Percentiles rank a stretch among this genome's conserved stretches.
Evolutionary conservation across 2,329 filamentous ascomycete genomes (phyloP).

Genomic region (Alternaria consortialis): DNA sequence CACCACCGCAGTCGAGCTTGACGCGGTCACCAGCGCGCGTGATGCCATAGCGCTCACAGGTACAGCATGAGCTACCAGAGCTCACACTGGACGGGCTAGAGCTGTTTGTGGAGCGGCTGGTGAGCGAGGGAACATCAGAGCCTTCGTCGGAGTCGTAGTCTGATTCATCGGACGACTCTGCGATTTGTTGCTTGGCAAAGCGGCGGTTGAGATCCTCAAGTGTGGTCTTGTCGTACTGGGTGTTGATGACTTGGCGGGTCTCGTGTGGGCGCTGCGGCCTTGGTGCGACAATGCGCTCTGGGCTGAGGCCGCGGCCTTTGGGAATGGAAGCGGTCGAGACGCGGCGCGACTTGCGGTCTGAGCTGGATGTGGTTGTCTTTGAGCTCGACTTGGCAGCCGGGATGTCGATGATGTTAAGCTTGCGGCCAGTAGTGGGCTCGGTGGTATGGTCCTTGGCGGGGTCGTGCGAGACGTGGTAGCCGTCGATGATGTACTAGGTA

Average conservation of each 20-base stretch:
- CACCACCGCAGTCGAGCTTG: conserved; percentile 94
- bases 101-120: conserved; percentile 72
- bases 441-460: conserved; percentile 86
- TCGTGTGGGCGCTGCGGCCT: conserved; percentile 89
- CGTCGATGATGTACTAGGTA: conserved; percentile 88
- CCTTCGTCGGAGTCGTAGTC: conserved; percentile 75
- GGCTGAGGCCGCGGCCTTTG: conserved; percentile 87
- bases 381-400: conserved; percentile 62
- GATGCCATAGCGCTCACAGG: conserved; percentile 91
- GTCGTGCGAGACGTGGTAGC: conserved; percentile 97
- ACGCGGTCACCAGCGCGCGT: conserved; percentile 91
- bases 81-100: conserved; percentile 71
- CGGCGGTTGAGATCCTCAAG: conserved; percentile 82
- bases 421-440: conserved; percentile 95
- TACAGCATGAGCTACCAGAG: conserved; percentile 70
- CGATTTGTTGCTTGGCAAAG: conserved; percentile 74
- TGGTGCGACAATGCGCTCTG: conserved; percentile 89
- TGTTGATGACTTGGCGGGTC: conserved; percentile 85
- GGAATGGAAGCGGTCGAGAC: conserved; percentile 72
- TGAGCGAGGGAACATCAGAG: conserved; percentile 78
- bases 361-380: conserved; percentile 57
- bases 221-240: conserved; percentile 77
- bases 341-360: conserved; percentile 58
- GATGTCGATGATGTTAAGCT: conserved; percentile 96
- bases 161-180: conserved; percentile 52